Evolutionary conservation across 345 rosid genomes (phyloP).

Genomic region (Hypericum perforatum): DNA sequence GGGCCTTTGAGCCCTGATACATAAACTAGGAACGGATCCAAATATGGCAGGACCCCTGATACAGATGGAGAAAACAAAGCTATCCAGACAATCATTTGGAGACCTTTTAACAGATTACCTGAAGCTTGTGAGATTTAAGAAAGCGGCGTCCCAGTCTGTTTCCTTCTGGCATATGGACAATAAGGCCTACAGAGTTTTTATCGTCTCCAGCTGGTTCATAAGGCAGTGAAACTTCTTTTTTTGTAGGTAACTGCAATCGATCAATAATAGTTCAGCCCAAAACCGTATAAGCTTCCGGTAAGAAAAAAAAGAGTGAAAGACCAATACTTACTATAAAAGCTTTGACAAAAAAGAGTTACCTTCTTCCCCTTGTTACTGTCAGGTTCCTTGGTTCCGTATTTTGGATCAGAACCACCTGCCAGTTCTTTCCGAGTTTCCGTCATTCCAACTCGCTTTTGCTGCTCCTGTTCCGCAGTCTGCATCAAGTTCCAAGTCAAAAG

Average conservation of each 20-base stretch:
- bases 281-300: conserved; percentile 2
- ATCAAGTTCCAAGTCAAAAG: conserved; percentile 15
- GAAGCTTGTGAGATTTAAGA: conserved; percentile 66
- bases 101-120: conserved; percentile 33
- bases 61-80: background rate
- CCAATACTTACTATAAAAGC: background rate
- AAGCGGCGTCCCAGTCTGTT: conserved; percentile 71
- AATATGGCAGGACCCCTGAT: too few relatives aligned
- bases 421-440: conserved; percentile 20
- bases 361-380: conserved; percentile 26
- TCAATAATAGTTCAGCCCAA: conserved; percentile 5
- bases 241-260: conserved; percentile 20
- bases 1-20: too few relatives aligned
- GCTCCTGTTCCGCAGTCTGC: conserved; percentile 69
- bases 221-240: conserved; percentile 38
- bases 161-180: conserved; percentile 75
- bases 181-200: conserved; percentile 51
- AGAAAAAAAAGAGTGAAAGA: background rate
- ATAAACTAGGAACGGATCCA: too few relatives aligned
- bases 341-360: conserved; percentile 23
- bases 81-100: background rate
- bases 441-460: conserved; percentile 28
- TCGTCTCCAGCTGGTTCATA: conserved; percentile 53
- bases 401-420: conserved; percentile 16
- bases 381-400: conserved; percentile 21